phyloP scores from a whole-genome alignment of 1,284 basidiomycete genomes.

The Trametes sp. region DNA sequence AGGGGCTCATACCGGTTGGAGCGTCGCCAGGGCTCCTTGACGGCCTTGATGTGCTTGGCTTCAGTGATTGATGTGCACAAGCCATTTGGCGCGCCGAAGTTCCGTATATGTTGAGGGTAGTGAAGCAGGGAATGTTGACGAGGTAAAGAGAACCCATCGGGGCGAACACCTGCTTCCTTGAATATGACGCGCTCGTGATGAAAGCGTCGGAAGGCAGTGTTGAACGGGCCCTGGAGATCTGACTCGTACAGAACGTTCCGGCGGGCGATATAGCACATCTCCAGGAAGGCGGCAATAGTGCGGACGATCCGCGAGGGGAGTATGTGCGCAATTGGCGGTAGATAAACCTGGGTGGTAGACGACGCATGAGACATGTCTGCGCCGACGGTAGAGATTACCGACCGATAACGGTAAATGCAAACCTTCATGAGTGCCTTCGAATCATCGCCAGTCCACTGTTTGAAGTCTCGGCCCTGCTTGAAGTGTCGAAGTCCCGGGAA shows the following conservation, averaged over 20 bases:
- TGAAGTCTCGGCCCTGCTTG: constrained; percentile 15
- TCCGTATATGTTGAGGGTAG: constrained; percentile 18
- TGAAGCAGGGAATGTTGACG: constrained; percentile 32
- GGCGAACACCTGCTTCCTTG: constrained; percentile 16
- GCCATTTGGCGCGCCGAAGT: constrained; percentile 33
- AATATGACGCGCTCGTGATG: constrained; percentile 26
- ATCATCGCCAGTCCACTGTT: constrained; percentile 35
- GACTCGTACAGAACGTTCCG: constrained; percentile 6
- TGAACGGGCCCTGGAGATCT: too few relatives aligned
- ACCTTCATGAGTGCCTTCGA: constrained; percentile 38
- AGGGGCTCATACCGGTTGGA: constrained; percentile 27
- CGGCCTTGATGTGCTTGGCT: constrained; percentile 32
- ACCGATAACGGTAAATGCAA: too few relatives aligned
- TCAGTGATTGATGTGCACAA: constrained; percentile 36
- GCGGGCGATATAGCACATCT: constrained; percentile 30
- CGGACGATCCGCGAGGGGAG: constrained; percentile 24
- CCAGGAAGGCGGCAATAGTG: constrained; percentile 19
- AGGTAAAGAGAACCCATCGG: constrained; percentile 25
- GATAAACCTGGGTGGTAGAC: constrained; percentile 12
- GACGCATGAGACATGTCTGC: too few relatives aligned
- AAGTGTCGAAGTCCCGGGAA: constrained; percentile 32
- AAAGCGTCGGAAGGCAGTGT: not conserved
- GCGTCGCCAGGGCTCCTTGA: constrained; percentile 33
- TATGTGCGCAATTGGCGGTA: constrained; percentile 23
- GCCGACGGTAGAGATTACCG: too few relatives aligned